Percentiles rank a stretch among this genome's conserved stretches.
phyloP scores from a whole-genome alignment of 2,329 filamentous ascomycete genomes.

The Colletotrichum sp. region DNA sequence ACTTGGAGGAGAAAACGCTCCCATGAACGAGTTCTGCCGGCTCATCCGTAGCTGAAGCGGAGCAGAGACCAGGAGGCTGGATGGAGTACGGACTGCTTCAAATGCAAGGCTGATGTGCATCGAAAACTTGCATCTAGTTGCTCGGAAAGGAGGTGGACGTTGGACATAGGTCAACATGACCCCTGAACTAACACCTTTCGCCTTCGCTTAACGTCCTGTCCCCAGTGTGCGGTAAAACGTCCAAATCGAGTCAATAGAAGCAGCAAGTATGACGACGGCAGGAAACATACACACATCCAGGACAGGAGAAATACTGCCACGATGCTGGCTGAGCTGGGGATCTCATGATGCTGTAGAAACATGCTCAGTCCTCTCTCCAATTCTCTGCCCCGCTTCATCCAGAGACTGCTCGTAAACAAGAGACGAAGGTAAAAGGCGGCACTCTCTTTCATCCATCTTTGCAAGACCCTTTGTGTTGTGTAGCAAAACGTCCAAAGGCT shows the following conservation, averaged over 20 bases:
- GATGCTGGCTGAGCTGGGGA: too few relatives aligned
- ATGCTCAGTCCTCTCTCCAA: not conserved
- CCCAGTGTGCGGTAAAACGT: too few relatives aligned
- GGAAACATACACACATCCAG: too few relatives aligned
- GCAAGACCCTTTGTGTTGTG: not conserved
- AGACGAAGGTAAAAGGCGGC: not conserved
- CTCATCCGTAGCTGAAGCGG: not conserved
- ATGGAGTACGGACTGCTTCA: not conserved
- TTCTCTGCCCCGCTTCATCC: not conserved
- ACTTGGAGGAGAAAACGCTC: not conserved
- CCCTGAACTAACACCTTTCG: too few relatives aligned
- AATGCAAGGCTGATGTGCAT: not conserved
- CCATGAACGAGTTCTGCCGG: not conserved
- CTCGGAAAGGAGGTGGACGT: not conserved
- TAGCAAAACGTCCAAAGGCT: not conserved
- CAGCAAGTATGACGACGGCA: too few relatives aligned
- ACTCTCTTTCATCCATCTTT: not conserved
- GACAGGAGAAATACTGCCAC: too few relatives aligned
- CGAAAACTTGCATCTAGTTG: not conserved
- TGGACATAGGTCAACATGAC: not conserved
- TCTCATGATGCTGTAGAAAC: too few relatives aligned
- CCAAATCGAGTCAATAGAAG: too few relatives aligned
- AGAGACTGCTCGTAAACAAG: not conserved
- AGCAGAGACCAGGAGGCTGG: not conserved
- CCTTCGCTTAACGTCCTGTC: too few relatives aligned